Evolutionary conservation across 2,329 filamentous ascomycete genomes (phyloP).

Genomic region (Alternaria tenuissima): DNA sequence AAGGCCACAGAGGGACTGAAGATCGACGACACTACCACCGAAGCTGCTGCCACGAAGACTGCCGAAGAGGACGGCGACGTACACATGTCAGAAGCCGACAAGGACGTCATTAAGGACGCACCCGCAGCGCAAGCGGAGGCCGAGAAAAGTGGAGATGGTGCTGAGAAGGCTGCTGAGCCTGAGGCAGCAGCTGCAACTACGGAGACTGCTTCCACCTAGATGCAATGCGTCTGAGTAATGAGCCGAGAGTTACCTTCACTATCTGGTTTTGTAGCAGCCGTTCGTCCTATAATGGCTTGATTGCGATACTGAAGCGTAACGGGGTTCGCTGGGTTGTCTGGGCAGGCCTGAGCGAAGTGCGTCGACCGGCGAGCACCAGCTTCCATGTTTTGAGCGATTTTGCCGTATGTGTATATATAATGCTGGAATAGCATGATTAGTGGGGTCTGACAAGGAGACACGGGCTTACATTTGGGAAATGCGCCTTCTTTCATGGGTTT

Average conservation of each 20-base stretch:
- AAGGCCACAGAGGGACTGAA: slow-evolving; percentile 41
- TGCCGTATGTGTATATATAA: slow-evolving; percentile 22
- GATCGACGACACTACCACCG: slow-evolving; percentile 35
- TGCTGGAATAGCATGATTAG: slow-evolving; percentile 19
- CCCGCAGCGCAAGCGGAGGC: slow-evolving; percentile 28
- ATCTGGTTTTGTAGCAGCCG: background rate
- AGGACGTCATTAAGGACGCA: slow-evolving; percentile 25
- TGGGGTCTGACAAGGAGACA: slow-evolving; percentile 1
- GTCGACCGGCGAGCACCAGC: background rate
- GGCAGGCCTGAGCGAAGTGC: background rate
- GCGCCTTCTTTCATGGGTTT: slow-evolving; percentile 5
- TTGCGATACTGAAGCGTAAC: slow-evolving; percentile 1
- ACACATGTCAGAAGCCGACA: slow-evolving; percentile 36
- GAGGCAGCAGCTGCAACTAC: slow-evolving; percentile 16
- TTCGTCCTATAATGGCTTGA: background rate
- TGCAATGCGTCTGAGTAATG: background rate
- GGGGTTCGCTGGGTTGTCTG: slow-evolving; percentile 1
- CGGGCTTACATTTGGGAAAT: slow-evolving; percentile 8
- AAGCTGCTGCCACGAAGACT: slow-evolving; percentile 28
- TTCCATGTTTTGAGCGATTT: slow-evolving; percentile 1
- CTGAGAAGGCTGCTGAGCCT: slow-evolving; percentile 18
- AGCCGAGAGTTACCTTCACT: background rate
- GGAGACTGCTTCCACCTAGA: slow-evolving; percentile 15
- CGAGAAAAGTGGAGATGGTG: slow-evolving; percentile 16
- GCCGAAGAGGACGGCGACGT: slow-evolving; percentile 38